A percentile compares a stretch with the other conserved stretches of the same genome.
Evolutionary conservation across 768 basidiomycete species (phyloP).

Genomic region (Hortiboletus flavorubellus): DNA sequence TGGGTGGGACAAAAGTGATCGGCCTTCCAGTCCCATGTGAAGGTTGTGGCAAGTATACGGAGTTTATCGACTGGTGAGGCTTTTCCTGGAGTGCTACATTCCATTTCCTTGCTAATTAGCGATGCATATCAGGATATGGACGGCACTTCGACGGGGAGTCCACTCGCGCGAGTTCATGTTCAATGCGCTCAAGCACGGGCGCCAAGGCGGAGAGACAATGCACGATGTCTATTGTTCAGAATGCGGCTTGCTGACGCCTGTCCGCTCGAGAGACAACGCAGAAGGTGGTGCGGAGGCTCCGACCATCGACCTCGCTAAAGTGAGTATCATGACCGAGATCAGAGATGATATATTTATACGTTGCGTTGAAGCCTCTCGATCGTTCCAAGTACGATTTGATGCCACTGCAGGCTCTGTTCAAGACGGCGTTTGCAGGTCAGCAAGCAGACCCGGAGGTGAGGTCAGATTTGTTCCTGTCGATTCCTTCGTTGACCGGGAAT

Average conservation of each 20-base stretch:
- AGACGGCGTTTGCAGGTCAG: background rate
- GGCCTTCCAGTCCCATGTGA: background rate
- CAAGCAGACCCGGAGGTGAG: background rate
- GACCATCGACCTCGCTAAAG: conserved; percentile 3
- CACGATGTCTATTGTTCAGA: conserved; percentile 14
- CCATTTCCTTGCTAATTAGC: background rate
- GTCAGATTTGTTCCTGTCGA: background rate
- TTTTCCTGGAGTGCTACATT: background rate
- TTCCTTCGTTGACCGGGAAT: background rate
- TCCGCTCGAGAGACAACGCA: conserved; percentile 6
- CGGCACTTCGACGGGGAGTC: conserved; percentile 12
- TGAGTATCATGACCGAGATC: background rate
- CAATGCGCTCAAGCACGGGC: conserved; percentile 6
- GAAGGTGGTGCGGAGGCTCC: conserved; percentile 11
- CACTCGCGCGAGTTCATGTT: conserved; percentile 12
- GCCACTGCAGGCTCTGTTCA: background rate
- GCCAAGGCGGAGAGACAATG: conserved; percentile 13
- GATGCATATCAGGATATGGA: conserved; percentile 2
- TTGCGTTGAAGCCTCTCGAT: conserved; percentile 7
- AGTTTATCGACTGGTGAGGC: background rate
- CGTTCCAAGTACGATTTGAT: conserved; percentile 14
- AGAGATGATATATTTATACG: background rate
- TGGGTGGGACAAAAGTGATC: background rate
- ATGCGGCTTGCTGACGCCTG: conserved; percentile 7
- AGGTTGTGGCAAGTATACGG: background rate